Base-by-base conservation (phyloP, 2,329 filamentous ascomycete species). In the Microdochium paspali region DNA sequence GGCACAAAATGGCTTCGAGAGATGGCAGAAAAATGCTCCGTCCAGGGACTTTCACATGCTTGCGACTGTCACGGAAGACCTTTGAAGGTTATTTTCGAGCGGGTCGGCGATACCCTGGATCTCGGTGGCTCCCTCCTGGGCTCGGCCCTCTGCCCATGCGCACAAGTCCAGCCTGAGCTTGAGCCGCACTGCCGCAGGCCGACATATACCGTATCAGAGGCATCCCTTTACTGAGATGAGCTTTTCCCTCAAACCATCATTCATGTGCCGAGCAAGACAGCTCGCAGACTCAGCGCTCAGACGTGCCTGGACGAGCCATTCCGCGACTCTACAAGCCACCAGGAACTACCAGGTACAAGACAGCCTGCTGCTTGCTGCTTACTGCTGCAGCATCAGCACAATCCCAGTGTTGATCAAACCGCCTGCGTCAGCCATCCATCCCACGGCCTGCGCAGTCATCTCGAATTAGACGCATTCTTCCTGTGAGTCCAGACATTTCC, bases 41-140 rank as follows among this genome's bases (percentile, higher is more conserved):
- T n/a, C n/a, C n/a, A n/a, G n/a, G n/a, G n/a, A 28, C 35, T 40
- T 40, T 40, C 35, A 40, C 35, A 40, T 40, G 35, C 35, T 21
- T 18, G 18, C 12, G 18, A 4, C 12, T 21, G 35, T 21, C 13
- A 15, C 18, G 35, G n/a, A 40, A 3, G 35, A 40, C 35, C 10
- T 21, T 20, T 40, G n/a, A n/a, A n/a, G n/a, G n/a, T n/a, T n/a
- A n/a, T 40, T 40, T 18, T 40, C 13, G 12, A 21, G 35, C 18
- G 35, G 35, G 35, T 40, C 35, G 10, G 13, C 26, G 26, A n/a
- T 12, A 40, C 12, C 15, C 18, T 40, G 15, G 35, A 21, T 9
- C 18, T 40, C 3, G 15, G 35, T 15, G 35, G n/a, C 18, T 21
- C 35, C 35, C n/a, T 21, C 10, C 6, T 12, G 7, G 35, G 18